These are phyloP conservation scores for Lobosporangium transversale DNA, from an alignment of 192 early-diverging fungal genomes.

Conservation along the genomic window DNA sequence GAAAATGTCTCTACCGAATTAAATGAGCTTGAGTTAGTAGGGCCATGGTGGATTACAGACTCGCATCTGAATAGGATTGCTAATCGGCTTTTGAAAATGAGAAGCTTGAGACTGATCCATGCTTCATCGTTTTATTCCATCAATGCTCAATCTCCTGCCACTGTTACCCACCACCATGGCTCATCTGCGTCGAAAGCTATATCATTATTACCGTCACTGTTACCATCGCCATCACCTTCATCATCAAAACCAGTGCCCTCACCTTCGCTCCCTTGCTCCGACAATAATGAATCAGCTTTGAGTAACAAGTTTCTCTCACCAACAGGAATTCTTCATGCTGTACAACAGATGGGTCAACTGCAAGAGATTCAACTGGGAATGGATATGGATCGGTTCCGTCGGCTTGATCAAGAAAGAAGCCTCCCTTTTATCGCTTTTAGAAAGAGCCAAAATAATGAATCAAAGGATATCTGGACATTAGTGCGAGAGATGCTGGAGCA, in stretches of 20 bases:
- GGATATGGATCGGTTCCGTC: not conserved
- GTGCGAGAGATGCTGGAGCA: not conserved
- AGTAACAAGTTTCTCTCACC: not conserved
- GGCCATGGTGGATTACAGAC: conserved; percentile 17
- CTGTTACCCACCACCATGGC: not conserved
- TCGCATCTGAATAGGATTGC: conserved; percentile 2
- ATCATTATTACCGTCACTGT: too few relatives aligned
- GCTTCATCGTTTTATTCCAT: conserved; percentile 1
- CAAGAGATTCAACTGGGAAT: conserved; percentile 6
- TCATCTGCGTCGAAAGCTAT: too few relatives aligned
- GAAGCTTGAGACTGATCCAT: conserved; percentile 11
- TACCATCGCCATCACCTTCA: too few relatives aligned
- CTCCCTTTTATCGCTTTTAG: not conserved
- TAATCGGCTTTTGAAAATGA: not conserved
- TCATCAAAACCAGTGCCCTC: too few relatives aligned
- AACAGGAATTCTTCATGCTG: conserved; percentile 5
- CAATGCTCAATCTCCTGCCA: too few relatives aligned
- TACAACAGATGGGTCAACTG: not conserved
- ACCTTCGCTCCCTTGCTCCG: too few relatives aligned
- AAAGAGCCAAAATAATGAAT: too few relatives aligned
- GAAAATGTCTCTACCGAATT: not conserved
- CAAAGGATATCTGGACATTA: not conserved
- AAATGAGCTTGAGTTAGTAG: conserved; percentile 9
- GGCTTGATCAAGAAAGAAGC: not conserved
- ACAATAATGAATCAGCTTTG: not conserved